Conservation (phyloP, 495 filamentous ascomycete genomes). For the Hyaloscypha variabilis region DNA sequence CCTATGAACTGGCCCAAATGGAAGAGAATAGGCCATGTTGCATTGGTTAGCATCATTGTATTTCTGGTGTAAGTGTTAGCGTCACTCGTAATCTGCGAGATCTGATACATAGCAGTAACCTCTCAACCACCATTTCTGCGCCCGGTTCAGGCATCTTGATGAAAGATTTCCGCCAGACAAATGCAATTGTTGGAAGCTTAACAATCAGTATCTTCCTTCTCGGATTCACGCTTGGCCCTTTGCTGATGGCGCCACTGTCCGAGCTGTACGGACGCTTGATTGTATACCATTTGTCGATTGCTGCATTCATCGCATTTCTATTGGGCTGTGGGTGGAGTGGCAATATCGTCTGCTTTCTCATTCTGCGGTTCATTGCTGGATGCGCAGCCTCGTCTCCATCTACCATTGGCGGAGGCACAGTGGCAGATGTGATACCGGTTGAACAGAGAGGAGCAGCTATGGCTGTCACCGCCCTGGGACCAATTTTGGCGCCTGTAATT, state of each 20-base stretch:
- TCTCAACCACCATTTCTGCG: conserved; percentile 38
- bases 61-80: too few species aligned
- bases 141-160: conserved; percentile 55
- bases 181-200: conserved; percentile 54
- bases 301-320: conserved; percentile 48
- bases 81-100: too few species aligned
- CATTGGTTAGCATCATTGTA: too few species aligned
- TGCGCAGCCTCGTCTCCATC: conserved; percentile 51
- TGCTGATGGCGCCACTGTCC: conserved; percentile 47
- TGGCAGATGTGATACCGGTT: conserved; percentile 53
- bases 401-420: conserved; percentile 54
- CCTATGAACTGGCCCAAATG: too few species aligned
- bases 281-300: conserved; percentile 54
- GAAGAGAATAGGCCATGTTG: too few species aligned
- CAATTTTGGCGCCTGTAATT: conserved; percentile 53
- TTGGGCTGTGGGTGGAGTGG: conserved; percentile 44
- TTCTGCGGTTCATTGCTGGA: conserved; percentile 60
- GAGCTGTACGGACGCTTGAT: conserved; percentile 58
- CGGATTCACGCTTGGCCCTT: conserved; percentile 54
- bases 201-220: conserved; percentile 61
- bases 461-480: conserved; percentile 52
- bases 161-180: conserved; percentile 55
- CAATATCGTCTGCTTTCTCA: conserved; percentile 43
- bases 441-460: conserved; percentile 52
- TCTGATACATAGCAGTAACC: background rate